Conservation (phyloP, 352 stramenopile genomes). For the Phytophthora pisi region DNA sequence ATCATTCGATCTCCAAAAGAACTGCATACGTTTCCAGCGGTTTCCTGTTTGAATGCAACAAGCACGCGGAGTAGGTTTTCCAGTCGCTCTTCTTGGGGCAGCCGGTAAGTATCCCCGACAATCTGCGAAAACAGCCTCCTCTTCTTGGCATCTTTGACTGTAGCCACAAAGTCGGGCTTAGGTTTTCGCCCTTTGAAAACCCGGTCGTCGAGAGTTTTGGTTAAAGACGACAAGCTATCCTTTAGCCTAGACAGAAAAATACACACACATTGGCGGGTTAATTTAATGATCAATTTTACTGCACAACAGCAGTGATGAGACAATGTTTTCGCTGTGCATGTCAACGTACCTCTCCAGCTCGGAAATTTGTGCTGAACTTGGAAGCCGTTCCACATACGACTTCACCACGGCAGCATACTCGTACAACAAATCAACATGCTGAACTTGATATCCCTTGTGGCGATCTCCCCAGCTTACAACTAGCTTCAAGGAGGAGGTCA, state of each 20-base stretch:
- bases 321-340: not conserved
- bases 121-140: not conserved
- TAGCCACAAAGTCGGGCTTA: too few species aligned
- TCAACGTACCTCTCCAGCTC: not conserved
- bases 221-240: not conserved
- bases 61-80: not conserved
- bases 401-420: not conserved
- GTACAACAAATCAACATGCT: conserved; percentile 5
- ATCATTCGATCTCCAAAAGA: not conserved
- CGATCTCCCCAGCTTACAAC: not conserved
- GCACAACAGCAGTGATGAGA: not conserved
- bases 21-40: not conserved
- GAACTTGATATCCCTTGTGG: not conserved
- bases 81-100: not conserved
- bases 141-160: conserved; percentile 2
- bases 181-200: too few species aligned
- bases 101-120: not conserved
- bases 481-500: not conserved
- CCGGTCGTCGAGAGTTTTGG: not conserved
- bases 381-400: not conserved
- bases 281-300: too few species aligned
- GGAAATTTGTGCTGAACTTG: not conserved
- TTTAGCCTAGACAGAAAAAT: not conserved
- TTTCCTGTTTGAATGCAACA: conserved; percentile 15
- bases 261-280: too few species aligned